Evolutionary conservation across 2,329 filamentous ascomycete genomes (phyloP), one percentile per base, ranked within the genome.

Genomic region (Dothistroma septosporum): DNA sequence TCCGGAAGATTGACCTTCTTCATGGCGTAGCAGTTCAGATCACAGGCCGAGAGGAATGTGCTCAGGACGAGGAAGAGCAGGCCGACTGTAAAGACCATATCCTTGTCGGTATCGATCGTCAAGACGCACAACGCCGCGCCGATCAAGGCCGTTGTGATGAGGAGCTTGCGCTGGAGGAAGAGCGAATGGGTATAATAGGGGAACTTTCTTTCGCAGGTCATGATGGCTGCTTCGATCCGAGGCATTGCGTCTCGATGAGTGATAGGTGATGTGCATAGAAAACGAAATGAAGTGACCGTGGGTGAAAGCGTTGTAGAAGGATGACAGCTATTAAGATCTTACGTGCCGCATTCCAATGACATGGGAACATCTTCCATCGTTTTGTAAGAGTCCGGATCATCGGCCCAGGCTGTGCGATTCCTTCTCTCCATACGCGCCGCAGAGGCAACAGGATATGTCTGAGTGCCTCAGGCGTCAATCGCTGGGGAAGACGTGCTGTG

Each of bases 141-240:
- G 35, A 62, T 44, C 2, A 53, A 6, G 24, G 62, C 54, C n/a
- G 58, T 53, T 33, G 59, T 58, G 46, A 61, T 56, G 46, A 44
- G 49, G 12, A 46, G 19, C 47, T 59, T 60, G 14, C 60, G 60
- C 33, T 62, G 57, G 33, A 37, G 46, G 52, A 48, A 64, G 35
- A 62, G 48, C 0, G 62, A 60, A 48, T 62, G 62, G 16, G 32
- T 28, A 22, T 49, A 41, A 55, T 58, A 59, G 28, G 57, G 60
- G 10, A 33, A 41, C n/a, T 56, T 56, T 14, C 37, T 14, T 12
- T 5, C 12, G 16, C n/a, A 44, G 37, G 16, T 2, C 37, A 14
- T 44, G 37, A n/a, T 16, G 37, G n/a, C 5, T 44, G 11, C 37
- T n/a, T 44, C 37, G 3, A 2, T 2, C n/a, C 8, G 37, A 16